phyloP scores from a whole-genome alignment of 2,329 filamentous ascomycete genomes.

The Pseudocercospora fuligena region DNA sequence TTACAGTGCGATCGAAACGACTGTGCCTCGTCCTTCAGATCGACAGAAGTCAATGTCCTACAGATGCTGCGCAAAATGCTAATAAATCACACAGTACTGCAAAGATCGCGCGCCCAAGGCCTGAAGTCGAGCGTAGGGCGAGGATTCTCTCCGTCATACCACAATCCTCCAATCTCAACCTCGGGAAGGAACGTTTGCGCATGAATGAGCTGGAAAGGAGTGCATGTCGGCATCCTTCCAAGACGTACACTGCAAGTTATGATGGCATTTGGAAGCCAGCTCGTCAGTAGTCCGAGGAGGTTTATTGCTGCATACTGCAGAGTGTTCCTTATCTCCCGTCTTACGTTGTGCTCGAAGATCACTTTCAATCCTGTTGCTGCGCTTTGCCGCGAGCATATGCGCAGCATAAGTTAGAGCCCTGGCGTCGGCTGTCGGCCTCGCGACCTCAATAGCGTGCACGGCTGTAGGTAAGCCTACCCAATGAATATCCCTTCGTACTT shows the following conservation, averaged over 20 bases:
- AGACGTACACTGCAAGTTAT: background rate
- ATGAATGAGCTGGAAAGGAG: background rate
- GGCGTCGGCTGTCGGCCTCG: background rate
- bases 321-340: background rate
- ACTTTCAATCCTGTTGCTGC: background rate
- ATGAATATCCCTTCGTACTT: background rate
- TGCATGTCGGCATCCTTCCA: conserved; percentile 2
- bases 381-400: background rate
- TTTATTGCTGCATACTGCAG: background rate
- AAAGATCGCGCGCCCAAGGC: no score
- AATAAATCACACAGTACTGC: background rate
- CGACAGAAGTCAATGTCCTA: background rate
- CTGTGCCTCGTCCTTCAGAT: background rate
- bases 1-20: background rate
- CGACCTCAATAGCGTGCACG: background rate
- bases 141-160: background rate
- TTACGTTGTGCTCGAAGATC: background rate
- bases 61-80: background rate
- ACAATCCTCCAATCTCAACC: background rate
- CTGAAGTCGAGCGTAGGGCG: no score
- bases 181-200: background rate
- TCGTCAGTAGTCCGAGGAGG: background rate
- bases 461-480: background rate
- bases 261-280: background rate
- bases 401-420: background rate